Evolutionary conservation across 208 protist genomes (phyloP).

Genomic region (Leishmania gerbilli): DNA sequence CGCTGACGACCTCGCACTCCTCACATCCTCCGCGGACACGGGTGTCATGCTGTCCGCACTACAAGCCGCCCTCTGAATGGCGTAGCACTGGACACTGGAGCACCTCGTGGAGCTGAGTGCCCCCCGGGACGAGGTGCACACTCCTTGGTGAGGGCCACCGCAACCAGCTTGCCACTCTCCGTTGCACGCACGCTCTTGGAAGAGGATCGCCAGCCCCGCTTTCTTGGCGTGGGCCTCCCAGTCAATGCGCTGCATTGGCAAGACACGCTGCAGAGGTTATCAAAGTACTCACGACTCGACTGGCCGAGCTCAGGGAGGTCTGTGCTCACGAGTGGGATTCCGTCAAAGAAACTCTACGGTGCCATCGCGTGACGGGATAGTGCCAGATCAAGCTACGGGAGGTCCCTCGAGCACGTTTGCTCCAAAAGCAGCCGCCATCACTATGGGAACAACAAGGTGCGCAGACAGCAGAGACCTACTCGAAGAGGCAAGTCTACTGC

Average conservation of each 20-base stretch:
- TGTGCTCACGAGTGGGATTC: not conserved
- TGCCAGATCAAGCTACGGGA: not conserved
- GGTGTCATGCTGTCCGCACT: not conserved
- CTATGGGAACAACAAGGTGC: not conserved
- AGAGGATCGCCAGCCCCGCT: not conserved
- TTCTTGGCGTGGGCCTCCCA: not conserved
- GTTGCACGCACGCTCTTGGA: not conserved
- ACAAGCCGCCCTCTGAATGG: not conserved
- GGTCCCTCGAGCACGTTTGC: not conserved
- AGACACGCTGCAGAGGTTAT: not conserved
- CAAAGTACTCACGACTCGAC: not conserved
- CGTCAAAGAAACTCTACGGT: not conserved
- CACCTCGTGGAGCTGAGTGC: not conserved
- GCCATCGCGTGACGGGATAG: not conserved
- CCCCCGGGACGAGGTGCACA: too few species aligned
- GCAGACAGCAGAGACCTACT: not conserved
- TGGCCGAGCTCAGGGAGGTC: not conserved
- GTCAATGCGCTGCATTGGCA: not conserved
- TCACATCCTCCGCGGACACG: not conserved
- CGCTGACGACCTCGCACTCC: not conserved
- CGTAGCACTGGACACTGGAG: not conserved
- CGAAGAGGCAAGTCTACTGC: not conserved
- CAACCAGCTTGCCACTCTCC: too few species aligned
- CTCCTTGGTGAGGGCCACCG: too few species aligned
- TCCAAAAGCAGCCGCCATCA: not conserved